These are phyloP conservation scores for Trifolium pratense DNA, from an alignment of 306 rosid genomes.

Conservation along the genomic window DNA sequence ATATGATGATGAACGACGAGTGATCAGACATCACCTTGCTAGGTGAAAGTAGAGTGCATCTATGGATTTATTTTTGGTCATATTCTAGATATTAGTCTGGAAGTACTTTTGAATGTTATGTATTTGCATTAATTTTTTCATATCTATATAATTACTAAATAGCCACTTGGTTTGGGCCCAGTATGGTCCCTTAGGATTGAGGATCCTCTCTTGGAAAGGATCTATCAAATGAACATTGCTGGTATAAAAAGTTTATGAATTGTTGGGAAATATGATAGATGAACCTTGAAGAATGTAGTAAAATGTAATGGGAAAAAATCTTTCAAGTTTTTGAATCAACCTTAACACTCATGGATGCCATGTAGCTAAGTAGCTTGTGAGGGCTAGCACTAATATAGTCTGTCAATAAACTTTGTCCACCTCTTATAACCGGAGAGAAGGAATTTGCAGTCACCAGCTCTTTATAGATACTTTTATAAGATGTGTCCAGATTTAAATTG, in stretches of 20 bases:
- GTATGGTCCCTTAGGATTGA: background rate
- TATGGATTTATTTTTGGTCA: background rate
- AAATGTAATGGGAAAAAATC: background rate
- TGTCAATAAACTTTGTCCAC: no score
- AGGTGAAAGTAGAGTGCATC: constrained; percentile 42
- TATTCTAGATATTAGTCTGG: background rate
- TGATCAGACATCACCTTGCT: constrained; percentile 71
- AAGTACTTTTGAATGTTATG: background rate
- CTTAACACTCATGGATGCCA: background rate
- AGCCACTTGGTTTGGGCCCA: background rate
- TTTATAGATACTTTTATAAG: no score
- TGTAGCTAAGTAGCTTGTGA: no score
- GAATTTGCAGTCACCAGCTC: no score
- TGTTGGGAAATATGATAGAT: background rate
- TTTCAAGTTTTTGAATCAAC: background rate
- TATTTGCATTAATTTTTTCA: background rate
- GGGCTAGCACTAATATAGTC: no score
- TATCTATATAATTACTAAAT: background rate
- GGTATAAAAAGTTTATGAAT: background rate
- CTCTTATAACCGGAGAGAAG: no score
- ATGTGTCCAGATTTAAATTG: no score
- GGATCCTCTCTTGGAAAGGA: background rate
- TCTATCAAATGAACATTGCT: background rate
- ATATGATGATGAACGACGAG: constrained; percentile 66
- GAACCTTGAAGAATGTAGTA: background rate